These are phyloP conservation scores for Dactylellina parvicollis DNA, from an alignment of 2,329 filamentous ascomycete genomes.

Conservation along the genomic window DNA sequence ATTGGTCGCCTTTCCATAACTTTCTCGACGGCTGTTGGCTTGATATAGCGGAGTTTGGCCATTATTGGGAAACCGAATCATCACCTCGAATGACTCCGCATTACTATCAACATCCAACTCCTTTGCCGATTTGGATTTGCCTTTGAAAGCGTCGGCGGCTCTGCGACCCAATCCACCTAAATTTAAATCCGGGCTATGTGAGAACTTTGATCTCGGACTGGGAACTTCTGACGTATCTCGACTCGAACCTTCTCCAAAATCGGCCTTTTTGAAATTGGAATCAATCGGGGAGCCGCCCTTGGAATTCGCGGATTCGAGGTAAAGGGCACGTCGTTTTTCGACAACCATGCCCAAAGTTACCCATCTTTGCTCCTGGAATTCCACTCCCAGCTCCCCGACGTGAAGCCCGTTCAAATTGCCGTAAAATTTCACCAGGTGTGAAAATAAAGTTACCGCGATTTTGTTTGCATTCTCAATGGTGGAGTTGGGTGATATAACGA, in stretches of 20 bases:
- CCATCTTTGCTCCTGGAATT: conserved; percentile 51
- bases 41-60: conserved; percentile 38
- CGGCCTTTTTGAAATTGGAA: conserved; percentile 12
- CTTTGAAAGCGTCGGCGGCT: conserved; percentile 47
- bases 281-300: conserved; percentile 32
- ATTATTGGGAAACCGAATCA: conserved; percentile 51
- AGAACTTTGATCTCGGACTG: conserved; percentile 37
- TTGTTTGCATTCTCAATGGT: conserved; percentile 48
- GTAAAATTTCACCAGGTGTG: conserved; percentile 46
- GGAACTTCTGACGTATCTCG: conserved; percentile 5
- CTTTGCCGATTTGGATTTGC: conserved; percentile 28
- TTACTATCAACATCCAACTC: conserved; percentile 14
- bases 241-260: conserved; percentile 42
- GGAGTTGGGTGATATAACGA: conserved; percentile 48
- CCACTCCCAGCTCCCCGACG: conserved; percentile 47
- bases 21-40: conserved; percentile 41
- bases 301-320: conserved; percentile 22
- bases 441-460: conserved; percentile 38
- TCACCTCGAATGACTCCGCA: conserved; percentile 44
- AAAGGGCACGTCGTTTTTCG: conserved; percentile 39
- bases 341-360: conserved; percentile 49
- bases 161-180: conserved; percentile 49
- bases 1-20: conserved; percentile 31
- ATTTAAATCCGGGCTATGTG: conserved; percentile 41
- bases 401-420: conserved; percentile 39